Evolutionary conservation across 805 yeast genomes (phyloP), one percentile per base, ranked within the genome.

Genomic region (Hyphopichia homilentoma): DNA sequence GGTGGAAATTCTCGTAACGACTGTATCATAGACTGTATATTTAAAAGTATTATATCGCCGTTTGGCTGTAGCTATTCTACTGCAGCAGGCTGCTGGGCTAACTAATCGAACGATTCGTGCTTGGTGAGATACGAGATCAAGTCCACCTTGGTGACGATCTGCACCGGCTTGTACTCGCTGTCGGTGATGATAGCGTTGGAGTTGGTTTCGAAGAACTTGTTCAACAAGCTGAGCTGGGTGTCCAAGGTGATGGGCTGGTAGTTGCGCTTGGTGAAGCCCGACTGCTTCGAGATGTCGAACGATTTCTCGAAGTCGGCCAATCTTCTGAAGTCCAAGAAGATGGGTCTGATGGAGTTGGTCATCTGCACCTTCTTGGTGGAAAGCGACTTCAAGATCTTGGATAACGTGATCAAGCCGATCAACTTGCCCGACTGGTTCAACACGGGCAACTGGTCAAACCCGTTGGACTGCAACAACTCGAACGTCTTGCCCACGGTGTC

Each of bases 1-100:
- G 97, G 60, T 93, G 98, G 98, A 93, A 93, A 62, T 93, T 93
- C 56, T 84, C 95, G 20, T 89, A 57, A 36, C n/a, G n/a, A n/a
- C 5, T 29, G 7, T 12, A 6, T 17, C 14, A n/a, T 16, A 16
- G 11, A 12, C 12, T 20, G 16, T 11, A 26, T 13, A 26, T 15
- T 11, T 26, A 15, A 26, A 13, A 13, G 16, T 11, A 26, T 26
- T 8, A n/a, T n/a, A n/a, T n/a, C n/a, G n/a, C 11, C 22, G 22
- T 20, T 20, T 20, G 11, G 7, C 7, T 20, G 7, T 20, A 11
- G 11, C 9, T 20, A 20, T 20, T 8, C 22, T 20, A 20, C 11
- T 8, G 11, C 7, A 20, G 11, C 7, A 20, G 22, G 22, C 22
- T 20, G 7, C 7, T 8, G 11, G 11, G 22, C 7, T 8, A 11